These are phyloP conservation scores for Ceratocystis cubensis DNA, from an alignment of 2,329 filamentous ascomycete genomes.

Conservation along the genomic window DNA sequence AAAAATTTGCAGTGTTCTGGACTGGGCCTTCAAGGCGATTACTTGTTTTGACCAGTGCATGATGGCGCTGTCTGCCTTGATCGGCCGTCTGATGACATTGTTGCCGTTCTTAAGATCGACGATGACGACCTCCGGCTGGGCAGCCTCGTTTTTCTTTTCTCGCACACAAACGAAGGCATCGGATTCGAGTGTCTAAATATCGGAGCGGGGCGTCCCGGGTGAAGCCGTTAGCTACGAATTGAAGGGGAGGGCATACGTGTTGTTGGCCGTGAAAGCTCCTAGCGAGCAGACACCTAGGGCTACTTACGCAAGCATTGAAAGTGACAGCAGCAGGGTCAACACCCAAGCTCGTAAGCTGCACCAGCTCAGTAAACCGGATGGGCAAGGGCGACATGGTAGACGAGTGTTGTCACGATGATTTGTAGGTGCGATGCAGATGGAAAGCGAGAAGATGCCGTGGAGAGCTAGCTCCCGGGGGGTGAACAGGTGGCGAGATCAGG, in stretches of 20 bases:
- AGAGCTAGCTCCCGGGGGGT: conserved; percentile 20
- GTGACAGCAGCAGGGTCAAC: conserved; percentile 47
- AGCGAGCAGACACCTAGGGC: neutral
- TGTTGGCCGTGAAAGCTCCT: neutral
- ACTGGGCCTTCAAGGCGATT: conserved; percentile 91
- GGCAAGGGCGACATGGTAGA: conserved; percentile 54
- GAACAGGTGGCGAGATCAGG: conserved; percentile 18
- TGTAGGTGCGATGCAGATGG: conserved; percentile 1
- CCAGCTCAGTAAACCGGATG: conserved; percentile 86
- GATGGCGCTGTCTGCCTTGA: conserved; percentile 98
- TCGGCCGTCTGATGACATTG: conserved; percentile 85
- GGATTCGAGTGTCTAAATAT: conserved; percentile 79
- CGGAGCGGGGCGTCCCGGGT: neutral
- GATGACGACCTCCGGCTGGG: conserved; percentile 89
- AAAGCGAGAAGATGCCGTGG: conserved; percentile 11
- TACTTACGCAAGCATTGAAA: conserved; percentile 66
- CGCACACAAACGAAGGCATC: conserved; percentile 93
- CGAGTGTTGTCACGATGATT: neutral
- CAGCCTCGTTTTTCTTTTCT: conserved; percentile 76
- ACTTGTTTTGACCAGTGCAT: conserved; percentile 98
- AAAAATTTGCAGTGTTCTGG: conserved; percentile 92
- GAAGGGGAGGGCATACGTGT: neutral
- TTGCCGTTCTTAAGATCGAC: conserved; percentile 96
- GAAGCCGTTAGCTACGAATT: conserved; percentile 8
- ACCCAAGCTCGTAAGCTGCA: conserved; percentile 48